Evolutionary conservation across 768 basidiomycete genomes (phyloP).

Genomic region (Cyathus striatus): DNA sequence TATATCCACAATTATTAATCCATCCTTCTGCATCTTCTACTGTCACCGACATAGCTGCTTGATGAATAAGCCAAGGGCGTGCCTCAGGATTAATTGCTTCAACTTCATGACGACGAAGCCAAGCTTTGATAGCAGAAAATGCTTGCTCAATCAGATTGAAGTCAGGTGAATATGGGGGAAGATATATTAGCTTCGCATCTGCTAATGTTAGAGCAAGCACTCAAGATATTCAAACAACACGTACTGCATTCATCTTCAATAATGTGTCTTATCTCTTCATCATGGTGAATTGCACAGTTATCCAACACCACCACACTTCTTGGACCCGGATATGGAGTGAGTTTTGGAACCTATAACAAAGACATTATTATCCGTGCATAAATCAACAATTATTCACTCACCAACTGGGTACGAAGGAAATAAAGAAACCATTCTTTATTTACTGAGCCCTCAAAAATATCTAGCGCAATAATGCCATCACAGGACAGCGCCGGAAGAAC

Average conservation of each 20-base stretch:
- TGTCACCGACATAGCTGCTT: conserved; percentile 9
- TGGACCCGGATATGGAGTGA: conserved; percentile 26
- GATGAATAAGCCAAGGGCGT: conserved; percentile 12
- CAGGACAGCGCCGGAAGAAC: conserved; percentile 20
- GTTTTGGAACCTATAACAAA: conserved; percentile 12
- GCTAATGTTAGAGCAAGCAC: neutral
- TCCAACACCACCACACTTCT: conserved; percentile 33
- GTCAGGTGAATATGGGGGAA: conserved; percentile 29
- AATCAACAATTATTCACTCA: conserved; percentile 5
- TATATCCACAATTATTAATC: conserved; percentile 10
- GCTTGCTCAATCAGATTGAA: conserved; percentile 26
- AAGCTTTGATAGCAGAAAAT: conserved; percentile 19
- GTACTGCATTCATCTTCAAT: conserved; percentile 20
- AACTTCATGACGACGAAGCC: conserved; percentile 10
- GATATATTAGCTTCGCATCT: conserved; percentile 14
- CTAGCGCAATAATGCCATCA: conserved; percentile 23
- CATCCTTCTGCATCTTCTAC: conserved; percentile 8
- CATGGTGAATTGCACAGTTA: conserved; percentile 35
- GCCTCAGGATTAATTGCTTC: conserved; percentile 4
- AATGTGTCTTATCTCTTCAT: conserved; percentile 21
- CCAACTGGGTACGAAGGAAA: conserved; percentile 23
- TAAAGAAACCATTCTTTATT: conserved; percentile 22
- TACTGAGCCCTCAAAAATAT: conserved; percentile 29
- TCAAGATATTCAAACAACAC: conserved; percentile 3
- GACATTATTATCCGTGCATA: neutral